These are phyloP conservation scores for Epicoccum sorghinum DNA, from an alignment of 2,329 filamentous ascomycete genomes.

Conservation along the genomic window DNA sequence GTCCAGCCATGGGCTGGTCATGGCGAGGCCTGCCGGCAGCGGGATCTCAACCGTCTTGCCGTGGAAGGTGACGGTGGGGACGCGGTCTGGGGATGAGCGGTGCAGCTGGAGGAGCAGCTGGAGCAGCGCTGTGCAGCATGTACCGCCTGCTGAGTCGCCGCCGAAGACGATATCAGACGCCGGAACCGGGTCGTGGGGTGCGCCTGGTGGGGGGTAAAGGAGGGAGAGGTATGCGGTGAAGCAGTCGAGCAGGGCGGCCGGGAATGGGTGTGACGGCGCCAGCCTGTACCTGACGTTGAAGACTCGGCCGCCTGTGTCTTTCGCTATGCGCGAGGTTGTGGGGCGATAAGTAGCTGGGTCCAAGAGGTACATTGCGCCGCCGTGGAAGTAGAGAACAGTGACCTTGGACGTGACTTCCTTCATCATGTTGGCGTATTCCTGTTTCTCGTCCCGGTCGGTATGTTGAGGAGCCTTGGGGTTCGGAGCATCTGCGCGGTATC, in stretches of 20 bases:
- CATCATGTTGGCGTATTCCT: slow-evolving; percentile 71
- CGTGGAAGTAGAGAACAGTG: slow-evolving; percentile 76
- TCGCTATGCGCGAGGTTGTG: slow-evolving; percentile 66
- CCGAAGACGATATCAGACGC: slow-evolving; percentile 71
- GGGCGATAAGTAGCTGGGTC: slow-evolving; percentile 72
- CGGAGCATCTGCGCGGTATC: slow-evolving; percentile 64
- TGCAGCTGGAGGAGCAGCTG: slow-evolving; percentile 72
- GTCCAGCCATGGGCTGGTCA: slow-evolving; percentile 74
- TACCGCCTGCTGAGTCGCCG: slow-evolving; percentile 79
- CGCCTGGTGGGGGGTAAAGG: slow-evolving; percentile 71
- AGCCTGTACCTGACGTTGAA: slow-evolving; percentile 78
- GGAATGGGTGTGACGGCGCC: slow-evolving; percentile 76
- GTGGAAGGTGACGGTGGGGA: slow-evolving; percentile 63
- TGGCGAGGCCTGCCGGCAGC: slow-evolving; percentile 68
- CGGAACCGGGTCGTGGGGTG: slow-evolving; percentile 69
- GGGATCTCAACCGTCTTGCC: slow-evolving; percentile 64
- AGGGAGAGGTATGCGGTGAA: slow-evolving; percentile 74
- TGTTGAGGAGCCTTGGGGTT: slow-evolving; percentile 58
- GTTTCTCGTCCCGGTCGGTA: slow-evolving; percentile 61
- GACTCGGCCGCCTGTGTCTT: slow-evolving; percentile 69
- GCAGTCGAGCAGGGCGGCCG: slow-evolving; percentile 74
- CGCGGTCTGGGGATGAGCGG: slow-evolving; percentile 48
- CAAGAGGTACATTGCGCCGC: slow-evolving; percentile 74
- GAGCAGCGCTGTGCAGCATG: slow-evolving; percentile 69
- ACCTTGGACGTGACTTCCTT: slow-evolving; percentile 67